phyloP scores from a whole-genome alignment of 2,329 filamentous ascomycete genomes.

The Cercospora canescens region DNA sequence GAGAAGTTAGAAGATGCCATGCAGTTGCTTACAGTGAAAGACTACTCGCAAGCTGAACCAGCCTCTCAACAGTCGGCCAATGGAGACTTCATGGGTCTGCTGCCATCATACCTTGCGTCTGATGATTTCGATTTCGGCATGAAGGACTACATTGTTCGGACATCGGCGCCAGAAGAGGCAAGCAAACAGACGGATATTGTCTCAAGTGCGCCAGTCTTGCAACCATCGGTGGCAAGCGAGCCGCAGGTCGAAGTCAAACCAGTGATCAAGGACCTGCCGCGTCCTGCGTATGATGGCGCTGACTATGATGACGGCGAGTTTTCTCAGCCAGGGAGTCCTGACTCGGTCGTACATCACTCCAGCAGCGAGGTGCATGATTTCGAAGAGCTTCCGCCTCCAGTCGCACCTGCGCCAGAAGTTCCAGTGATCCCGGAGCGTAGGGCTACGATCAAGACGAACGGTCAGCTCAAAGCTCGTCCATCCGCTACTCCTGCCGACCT shows the following conservation, averaged over 20 bases:
- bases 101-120: conserved; percentile 43
- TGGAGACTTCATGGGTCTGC: conserved; percentile 33
- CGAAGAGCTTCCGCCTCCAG: conserved; percentile 20
- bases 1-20: conserved; percentile 37
- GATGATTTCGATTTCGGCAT: conserved; percentile 58
- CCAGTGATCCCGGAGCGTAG: conserved; percentile 70
- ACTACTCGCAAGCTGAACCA: conserved; percentile 33
- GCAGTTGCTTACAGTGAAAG: conserved; percentile 36
- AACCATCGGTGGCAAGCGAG: conserved; percentile 20
- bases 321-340: conserved; percentile 65
- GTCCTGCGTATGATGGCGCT: conserved; percentile 22
- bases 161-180: conserved; percentile 38
- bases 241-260: conserved; percentile 19
- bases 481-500: conserved; percentile 86
- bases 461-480: conserved; percentile 82
- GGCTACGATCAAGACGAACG: conserved; percentile 84
- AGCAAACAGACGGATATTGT: conserved; percentile 26
- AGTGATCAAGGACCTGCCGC: conserved; percentile 24
- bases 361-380: conserved; percentile 39
- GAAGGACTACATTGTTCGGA: conserved; percentile 54
- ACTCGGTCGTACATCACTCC: conserved; percentile 85
- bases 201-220: conserved; percentile 23
- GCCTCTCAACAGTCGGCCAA: conserved; percentile 19
- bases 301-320: conserved; percentile 26
- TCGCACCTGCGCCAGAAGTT: conserved; percentile 16